phyloP scores from a whole-genome alignment of 495 filamentous ascomycete genomes.

The Wilcoxina mikolae region DNA sequence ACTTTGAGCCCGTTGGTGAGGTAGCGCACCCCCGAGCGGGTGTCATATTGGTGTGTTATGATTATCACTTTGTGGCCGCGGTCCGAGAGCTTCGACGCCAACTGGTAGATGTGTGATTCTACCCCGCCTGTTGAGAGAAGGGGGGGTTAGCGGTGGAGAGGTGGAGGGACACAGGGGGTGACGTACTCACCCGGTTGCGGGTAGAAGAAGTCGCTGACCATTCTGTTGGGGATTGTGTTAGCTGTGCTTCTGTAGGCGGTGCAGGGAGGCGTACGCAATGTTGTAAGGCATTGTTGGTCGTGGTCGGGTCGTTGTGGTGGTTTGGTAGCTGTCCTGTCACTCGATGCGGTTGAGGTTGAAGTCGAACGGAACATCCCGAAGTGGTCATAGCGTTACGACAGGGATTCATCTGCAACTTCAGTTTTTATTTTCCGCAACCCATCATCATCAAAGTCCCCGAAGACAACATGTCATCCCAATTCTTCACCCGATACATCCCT shows the following conservation, averaged over 20 bases:
- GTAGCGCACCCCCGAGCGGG: constrained; percentile 85
- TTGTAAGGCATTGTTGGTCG: constrained; percentile 45
- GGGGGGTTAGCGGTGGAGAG: constrained; percentile 6
- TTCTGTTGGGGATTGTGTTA: constrained; percentile 35
- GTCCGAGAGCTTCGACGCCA: constrained; percentile 90
- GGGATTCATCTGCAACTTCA: too few relatives aligned
- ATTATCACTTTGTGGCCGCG: constrained; percentile 96
- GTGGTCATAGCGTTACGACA: too few relatives aligned
- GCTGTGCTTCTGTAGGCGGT: neutral
- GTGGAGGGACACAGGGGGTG: neutral
- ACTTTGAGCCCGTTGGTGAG: constrained; percentile 96
- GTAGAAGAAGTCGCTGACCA: constrained; percentile 99
- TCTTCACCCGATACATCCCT: neutral
- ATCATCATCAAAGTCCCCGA: too few relatives aligned
- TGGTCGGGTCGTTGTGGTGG: neutral
- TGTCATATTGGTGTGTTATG: constrained; percentile 91
- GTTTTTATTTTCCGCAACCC: too few relatives aligned
- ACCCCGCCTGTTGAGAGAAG: constrained; percentile 50
- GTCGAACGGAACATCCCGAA: too few relatives aligned
- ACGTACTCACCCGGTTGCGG: constrained; percentile 62
- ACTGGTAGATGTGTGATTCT: constrained; percentile 96
- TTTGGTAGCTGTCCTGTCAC: neutral
- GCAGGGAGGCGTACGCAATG: constrained; percentile 44
- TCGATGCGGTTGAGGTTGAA: too few relatives aligned
- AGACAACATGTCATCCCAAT: neutral